Conservation (phyloP, 2,329 filamentous ascomycete species). For the Gnomoniopsis sp. region DNA sequence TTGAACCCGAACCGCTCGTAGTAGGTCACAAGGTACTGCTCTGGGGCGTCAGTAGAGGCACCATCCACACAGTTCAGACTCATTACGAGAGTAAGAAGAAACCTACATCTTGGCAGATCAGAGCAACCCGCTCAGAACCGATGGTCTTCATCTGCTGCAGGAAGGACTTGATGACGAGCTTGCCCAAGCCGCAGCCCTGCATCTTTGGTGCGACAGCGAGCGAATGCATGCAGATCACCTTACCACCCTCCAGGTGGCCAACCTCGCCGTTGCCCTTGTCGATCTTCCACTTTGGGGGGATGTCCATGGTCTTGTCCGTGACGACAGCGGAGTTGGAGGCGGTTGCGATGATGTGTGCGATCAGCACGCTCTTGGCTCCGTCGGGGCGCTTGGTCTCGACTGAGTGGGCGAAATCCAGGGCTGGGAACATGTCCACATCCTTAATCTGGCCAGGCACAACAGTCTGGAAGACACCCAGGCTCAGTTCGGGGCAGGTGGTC, state of each 20-base stretch:
- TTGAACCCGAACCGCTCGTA: conserved; percentile 75
- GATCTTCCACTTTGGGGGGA: conserved; percentile 64
- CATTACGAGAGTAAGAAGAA: not conserved
- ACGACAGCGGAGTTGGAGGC: conserved; percentile 61
- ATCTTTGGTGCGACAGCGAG: conserved; percentile 75
- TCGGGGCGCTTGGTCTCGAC: conserved; percentile 59
- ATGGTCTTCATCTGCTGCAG: conserved; percentile 71
- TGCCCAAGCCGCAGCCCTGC: conserved; percentile 71
- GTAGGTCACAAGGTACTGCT: conserved; percentile 63
- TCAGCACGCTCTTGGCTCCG: conserved; percentile 57
- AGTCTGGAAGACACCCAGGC: conserved; percentile 75
- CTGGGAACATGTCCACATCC: conserved; percentile 46
- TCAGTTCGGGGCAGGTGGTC: conserved; percentile 69
- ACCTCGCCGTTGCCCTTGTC: conserved; percentile 41
- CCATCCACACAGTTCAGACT: not conserved
- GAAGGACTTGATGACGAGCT: conserved; percentile 71
- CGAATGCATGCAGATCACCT: conserved; percentile 78
- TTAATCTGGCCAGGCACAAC: conserved; percentile 43
- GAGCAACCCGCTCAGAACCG: conserved; percentile 66
- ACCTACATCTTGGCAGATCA: conserved; percentile 71
- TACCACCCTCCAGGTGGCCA: conserved; percentile 70
- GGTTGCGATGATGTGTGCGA: conserved; percentile 77
- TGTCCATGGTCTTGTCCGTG: conserved; percentile 73
- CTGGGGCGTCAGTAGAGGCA: conserved; percentile 2
- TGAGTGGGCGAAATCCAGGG: conserved; percentile 49